phyloP scores from a whole-genome alignment of 352 stramenopile species.

The Globisporangium solare region DNA sequence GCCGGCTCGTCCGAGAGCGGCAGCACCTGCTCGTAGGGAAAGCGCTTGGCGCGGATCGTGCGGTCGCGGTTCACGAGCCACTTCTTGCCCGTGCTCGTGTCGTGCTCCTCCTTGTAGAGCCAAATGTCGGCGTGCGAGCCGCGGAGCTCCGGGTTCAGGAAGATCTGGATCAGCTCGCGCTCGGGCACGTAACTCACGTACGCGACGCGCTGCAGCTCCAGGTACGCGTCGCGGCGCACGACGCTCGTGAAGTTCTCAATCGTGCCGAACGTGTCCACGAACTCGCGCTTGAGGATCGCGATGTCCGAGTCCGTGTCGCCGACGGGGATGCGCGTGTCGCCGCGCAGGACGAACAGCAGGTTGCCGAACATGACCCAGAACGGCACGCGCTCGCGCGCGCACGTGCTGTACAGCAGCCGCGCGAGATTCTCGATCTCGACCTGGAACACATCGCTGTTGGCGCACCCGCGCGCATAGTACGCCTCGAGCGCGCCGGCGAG shows the following conservation, averaged over 20 bases:
- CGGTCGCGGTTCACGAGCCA: slow-evolving; percentile 72
- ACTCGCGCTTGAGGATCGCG: slow-evolving; percentile 51
- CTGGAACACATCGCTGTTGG: slow-evolving; percentile 66
- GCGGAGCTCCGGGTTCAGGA: slow-evolving; percentile 32
- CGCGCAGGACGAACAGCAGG: slow-evolving; percentile 67
- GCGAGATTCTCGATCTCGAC: slow-evolving; percentile 64
- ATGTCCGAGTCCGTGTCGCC: slow-evolving; percentile 81
- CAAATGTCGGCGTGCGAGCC: slow-evolving; percentile 76
- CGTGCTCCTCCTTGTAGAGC: slow-evolving; percentile 59
- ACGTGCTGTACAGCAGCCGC: slow-evolving; percentile 59
- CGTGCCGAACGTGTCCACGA: slow-evolving; percentile 43
- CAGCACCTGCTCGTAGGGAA: slow-evolving; percentile 65
- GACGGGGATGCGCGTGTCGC: slow-evolving; percentile 53
- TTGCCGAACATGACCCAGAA: slow-evolving; percentile 79
- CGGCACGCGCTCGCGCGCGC: slow-evolving; percentile 34
- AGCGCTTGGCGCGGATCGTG: slow-evolving; percentile 58
- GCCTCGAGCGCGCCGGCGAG: slow-evolving; percentile 45
- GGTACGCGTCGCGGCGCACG: slow-evolving; percentile 33
- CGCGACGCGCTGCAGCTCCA: slow-evolving; percentile 41
- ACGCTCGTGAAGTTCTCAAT: slow-evolving; percentile 51
- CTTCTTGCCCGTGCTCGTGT: slow-evolving; percentile 21
- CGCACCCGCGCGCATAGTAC: slow-evolving; percentile 57
- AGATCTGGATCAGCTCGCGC: slow-evolving; percentile 68
- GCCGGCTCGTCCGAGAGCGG: slow-evolving; percentile 33
- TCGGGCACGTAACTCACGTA: slow-evolving; percentile 49